phyloP scores from a whole-genome alignment of 331 rosid genomes.

The Stylosanthes scabra region DNA sequence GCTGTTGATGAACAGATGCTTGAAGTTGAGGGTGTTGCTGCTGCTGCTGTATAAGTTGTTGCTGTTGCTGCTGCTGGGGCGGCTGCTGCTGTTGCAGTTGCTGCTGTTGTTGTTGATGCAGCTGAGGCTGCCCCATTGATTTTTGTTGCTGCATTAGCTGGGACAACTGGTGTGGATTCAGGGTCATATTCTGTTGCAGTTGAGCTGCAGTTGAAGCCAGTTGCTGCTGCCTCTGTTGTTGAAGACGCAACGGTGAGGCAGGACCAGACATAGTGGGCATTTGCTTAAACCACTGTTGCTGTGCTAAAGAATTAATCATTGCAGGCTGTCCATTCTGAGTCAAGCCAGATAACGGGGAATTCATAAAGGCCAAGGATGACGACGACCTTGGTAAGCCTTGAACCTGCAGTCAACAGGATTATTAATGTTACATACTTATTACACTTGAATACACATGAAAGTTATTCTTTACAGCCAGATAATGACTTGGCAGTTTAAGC shows the following conservation, averaged over 20 bases:
- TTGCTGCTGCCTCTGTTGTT: conserved; percentile 85
- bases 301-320: conserved; percentile 74
- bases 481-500: conserved; percentile 14
- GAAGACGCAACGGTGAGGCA: conserved; percentile 72
- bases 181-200: conserved; percentile 65
- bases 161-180: conserved; percentile 75
- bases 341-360: conserved; percentile 76
- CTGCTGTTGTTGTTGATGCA: conserved; percentile 63
- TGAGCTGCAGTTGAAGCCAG: conserved; percentile 77
- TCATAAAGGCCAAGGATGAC: conserved; percentile 85
- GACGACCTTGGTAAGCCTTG: conserved; percentile 85
- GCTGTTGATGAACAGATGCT: conserved; percentile 71
- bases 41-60: conserved; percentile 69
- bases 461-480: background rate
- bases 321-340: conserved; percentile 89
- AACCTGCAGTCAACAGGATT: conserved; percentile 56
- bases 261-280: conserved; percentile 78
- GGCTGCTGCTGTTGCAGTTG: conserved; percentile 52
- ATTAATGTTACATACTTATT: conserved; percentile 32
- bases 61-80: conserved; percentile 53
- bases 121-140: conserved; percentile 74
- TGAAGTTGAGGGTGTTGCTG: conserved; percentile 65
- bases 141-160: conserved; percentile 85
- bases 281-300: conserved; percentile 92
- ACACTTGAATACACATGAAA: background rate